Conservation (phyloP, 2,329 filamentous ascomycete species). For the Seiridium unicorne region DNA sequence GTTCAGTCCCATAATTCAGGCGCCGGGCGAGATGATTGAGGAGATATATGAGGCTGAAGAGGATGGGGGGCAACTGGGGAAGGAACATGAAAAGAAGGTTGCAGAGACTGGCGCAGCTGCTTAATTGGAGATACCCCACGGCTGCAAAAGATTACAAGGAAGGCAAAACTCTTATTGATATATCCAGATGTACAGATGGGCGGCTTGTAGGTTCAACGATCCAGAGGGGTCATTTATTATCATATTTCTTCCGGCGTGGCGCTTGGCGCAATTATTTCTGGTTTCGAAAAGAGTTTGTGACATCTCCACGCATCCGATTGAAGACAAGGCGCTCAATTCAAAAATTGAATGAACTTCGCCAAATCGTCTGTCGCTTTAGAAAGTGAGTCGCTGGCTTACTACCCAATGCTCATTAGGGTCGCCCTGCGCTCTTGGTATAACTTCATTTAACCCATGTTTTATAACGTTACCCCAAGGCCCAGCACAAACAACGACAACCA, state of each 20-base stretch:
- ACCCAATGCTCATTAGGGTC: too few species aligned
- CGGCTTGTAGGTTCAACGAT: slow-evolving; percentile 1
- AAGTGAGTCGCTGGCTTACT: too few species aligned
- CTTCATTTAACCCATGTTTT: too few species aligned
- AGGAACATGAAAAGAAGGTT: neutral
- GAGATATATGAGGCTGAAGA: slow-evolving; percentile 28
- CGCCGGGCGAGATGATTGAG: slow-evolving; percentile 28
- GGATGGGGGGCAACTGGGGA: neutral
- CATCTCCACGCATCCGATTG: too few species aligned
- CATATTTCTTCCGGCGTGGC: neutral
- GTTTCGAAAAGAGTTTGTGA: too few species aligned
- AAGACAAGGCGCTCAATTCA: too few species aligned
- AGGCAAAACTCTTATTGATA: neutral
- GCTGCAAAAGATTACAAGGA: neutral
- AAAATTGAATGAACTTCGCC: too few species aligned
- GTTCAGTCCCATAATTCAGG: slow-evolving; percentile 28
- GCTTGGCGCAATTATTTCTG: neutral
- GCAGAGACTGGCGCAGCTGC: neutral
- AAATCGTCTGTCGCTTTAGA: too few species aligned
- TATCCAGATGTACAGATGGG: neutral
- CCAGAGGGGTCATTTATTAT: neutral
- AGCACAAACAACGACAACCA: too few species aligned
- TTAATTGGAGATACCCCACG: slow-evolving; percentile 1
- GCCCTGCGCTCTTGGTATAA: too few species aligned
- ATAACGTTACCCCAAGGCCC: too few species aligned